These are phyloP conservation scores for Pseudogymnoascus sp. DNA, from an alignment of 2,329 filamentous ascomycete genomes.

Conservation along the genomic window DNA sequence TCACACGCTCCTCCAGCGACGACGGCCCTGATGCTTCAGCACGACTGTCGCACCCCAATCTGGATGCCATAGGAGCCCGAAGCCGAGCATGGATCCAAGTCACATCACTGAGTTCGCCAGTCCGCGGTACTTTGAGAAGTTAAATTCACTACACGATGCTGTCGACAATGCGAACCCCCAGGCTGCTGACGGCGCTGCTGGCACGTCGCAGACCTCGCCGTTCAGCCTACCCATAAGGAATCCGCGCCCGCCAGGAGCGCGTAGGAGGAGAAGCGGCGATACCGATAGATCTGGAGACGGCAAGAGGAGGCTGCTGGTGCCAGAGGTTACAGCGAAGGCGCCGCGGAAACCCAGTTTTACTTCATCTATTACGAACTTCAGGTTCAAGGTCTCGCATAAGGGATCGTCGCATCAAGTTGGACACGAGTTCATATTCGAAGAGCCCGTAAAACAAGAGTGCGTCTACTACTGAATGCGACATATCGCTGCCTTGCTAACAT, in stretches of 20 bases:
- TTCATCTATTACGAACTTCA: constrained; percentile 27
- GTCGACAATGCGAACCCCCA: constrained; percentile 33
- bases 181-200: constrained; percentile 6
- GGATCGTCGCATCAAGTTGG: constrained; percentile 16
- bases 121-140: constrained; percentile 55
- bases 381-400: constrained; percentile 21
- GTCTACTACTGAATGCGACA: neutral
- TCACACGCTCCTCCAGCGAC: neutral
- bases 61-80: constrained; percentile 26
- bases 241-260: constrained; percentile 17
- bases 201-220: constrained; percentile 18
- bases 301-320: constrained; percentile 28
- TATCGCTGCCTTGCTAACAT: neutral
- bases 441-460: constrained; percentile 21
- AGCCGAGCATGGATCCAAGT: constrained; percentile 48
- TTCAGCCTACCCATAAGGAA: constrained; percentile 26
- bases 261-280: constrained; percentile 11
- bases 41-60: constrained; percentile 7
- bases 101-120: constrained; percentile 62
- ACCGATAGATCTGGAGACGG: constrained; percentile 22
- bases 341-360: constrained; percentile 27
- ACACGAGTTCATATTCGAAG: constrained; percentile 22
- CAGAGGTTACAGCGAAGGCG: constrained; percentile 26
- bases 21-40: constrained; percentile 1
- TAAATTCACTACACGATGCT: constrained; percentile 46